Percentiles rank a stretch among this genome's conserved stretches.
These are phyloP conservation scores for Anacardium occidentale DNA, from an alignment of 345 rosid genomes.

Conservation along the genomic window DNA sequence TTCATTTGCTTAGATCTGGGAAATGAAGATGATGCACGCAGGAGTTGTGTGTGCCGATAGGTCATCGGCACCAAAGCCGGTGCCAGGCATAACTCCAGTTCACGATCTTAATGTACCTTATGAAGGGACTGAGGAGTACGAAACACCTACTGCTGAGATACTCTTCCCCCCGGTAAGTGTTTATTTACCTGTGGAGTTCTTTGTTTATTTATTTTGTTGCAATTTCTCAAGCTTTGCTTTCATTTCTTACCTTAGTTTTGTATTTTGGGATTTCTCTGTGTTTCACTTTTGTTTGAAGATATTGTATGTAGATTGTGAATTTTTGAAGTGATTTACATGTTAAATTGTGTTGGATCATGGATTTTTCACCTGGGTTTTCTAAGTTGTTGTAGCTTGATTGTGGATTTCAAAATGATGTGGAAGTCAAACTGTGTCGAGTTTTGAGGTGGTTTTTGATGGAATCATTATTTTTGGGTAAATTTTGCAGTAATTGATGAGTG, in stretches of 20 bases:
- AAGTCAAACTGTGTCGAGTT: not conserved
- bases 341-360: not conserved
- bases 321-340: not conserved
- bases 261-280: not conserved
- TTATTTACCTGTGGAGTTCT: not conserved
- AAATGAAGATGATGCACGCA: conserved; percentile 92
- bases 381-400: not conserved
- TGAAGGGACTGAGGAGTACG: conserved; percentile 88
- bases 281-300: not conserved
- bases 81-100: conserved; percentile 68
- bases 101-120: conserved; percentile 97
- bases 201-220: not conserved
- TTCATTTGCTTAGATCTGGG: conserved; percentile 63
- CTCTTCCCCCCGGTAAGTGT: conserved; percentile 83
- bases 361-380: not conserved
- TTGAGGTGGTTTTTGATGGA: not conserved
- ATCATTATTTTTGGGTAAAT: not conserved
- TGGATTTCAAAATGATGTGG: not conserved
- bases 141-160: conserved; percentile 96
- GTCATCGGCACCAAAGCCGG: conserved; percentile 53
- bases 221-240: not conserved
- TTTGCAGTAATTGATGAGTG: conserved; percentile 8
- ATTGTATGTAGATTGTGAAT: not conserved
- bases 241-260: not conserved
- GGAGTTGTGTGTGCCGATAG: conserved; percentile 69